Base-by-base conservation (phyloP, 2,329 filamentous ascomycete genomes). In the Fusarium guadeloupense region DNA sequence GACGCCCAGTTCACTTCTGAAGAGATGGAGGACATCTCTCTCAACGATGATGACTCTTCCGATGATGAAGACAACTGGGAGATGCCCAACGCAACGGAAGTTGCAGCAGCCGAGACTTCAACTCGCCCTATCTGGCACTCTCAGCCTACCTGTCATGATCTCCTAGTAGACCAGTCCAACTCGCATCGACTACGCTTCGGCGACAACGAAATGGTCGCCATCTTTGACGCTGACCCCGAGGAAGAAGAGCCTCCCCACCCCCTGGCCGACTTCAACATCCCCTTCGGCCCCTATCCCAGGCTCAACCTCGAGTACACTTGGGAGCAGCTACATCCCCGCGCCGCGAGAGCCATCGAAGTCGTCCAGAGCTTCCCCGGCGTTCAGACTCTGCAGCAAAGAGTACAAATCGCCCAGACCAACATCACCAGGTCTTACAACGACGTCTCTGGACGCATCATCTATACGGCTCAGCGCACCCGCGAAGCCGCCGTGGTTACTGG, bases 401-500 rank as follows among this genome's bases (percentile, higher is more conserved):
- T 23, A 21, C 16, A 39, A 1, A n/a, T 21, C 14, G 44, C 50
- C 9, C 50, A 57, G 25, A 47, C 26, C 10, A 46, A 37, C 13
- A 33, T 55, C 5, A 19, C 10, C 19, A 41, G 55, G 14, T 53
- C 66, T 1, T 66, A 53, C 38, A 47, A 34, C 12, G 34, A 21
- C n/a, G 35, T 64, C 4, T 7, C 56, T 2, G 54, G 28, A 5
- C 42, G 47, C 1, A 16, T 52, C 13, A 8, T 9, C 2, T 17
- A 28, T 9, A 42, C 51, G 7, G 44, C 34, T 1, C 45, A 16
- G 9, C 16, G 37, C 5, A 53, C 59, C 5, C 20, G 38, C 12
- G 47, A 67, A 14, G 51, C 20, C 2, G 50, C 42, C n/a, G 21
- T 16, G 13, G 6, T 52, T 14, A 50, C 45, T 21, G 34, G 48